A percentile compares a stretch with the other conserved stretches of the same genome.
Evolutionary conservation across 1,284 basidiomycete genomes (phyloP).

Genomic region (Malassezia cuniculi): DNA sequence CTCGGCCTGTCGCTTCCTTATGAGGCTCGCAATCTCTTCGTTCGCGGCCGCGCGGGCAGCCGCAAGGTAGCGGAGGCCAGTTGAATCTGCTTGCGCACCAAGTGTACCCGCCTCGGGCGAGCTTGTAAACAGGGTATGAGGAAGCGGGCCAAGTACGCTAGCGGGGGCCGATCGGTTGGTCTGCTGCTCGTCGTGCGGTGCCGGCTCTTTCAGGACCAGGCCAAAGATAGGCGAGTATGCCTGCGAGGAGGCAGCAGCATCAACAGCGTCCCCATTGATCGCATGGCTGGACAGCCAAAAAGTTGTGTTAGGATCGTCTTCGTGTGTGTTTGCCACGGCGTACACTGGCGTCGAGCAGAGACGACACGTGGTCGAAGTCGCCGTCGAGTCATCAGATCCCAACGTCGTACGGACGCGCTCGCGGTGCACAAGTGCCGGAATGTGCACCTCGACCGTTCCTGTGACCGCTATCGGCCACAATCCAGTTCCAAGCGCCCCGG

Average conservation of each 20-base stretch:
- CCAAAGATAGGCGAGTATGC: neutral
- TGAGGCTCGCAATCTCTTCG: neutral
- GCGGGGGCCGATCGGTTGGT: too few species aligned
- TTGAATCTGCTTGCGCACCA: too few species aligned
- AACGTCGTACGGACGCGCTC: neutral
- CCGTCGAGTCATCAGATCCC: neutral
- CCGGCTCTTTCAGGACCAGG: neutral
- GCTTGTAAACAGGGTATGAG: neutral
- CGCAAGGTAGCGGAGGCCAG: neutral
- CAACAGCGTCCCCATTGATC: neutral
- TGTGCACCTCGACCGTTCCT: too few species aligned
- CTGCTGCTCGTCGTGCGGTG: too few species aligned
- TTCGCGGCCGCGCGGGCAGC: neutral
- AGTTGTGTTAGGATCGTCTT: too few species aligned
- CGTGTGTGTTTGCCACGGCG: neutral
- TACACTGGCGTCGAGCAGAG: neutral
- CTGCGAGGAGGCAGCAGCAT: neutral
- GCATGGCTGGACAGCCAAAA: neutral
- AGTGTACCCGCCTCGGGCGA: neutral
- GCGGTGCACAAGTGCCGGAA: too few species aligned
- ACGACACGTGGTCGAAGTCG: neutral
- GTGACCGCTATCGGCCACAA: neutral
- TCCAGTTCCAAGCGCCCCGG: neutral
- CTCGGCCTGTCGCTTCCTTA: neutral
- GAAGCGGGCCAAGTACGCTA: neutral